Evolutionary conservation across 2,329 filamentous ascomycete species (phyloP), one percentile per base, ranked within the genome.

Genomic region (Fusarium marasasianum): DNA sequence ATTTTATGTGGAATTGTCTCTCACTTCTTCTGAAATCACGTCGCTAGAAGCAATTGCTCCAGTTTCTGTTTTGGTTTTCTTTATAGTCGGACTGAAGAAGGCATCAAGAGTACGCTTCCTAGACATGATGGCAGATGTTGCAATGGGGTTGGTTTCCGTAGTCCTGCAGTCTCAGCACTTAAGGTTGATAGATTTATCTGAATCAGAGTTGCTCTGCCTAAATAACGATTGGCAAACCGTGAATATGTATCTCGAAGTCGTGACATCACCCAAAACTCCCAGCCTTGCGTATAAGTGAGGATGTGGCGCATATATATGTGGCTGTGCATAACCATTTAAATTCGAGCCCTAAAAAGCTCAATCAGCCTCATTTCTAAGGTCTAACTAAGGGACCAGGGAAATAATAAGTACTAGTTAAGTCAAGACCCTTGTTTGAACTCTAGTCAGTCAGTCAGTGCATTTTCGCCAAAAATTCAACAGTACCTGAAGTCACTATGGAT

Each of bases 51-150:
- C 31, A 22, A 20, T 33, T 35, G 53, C 38, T 41, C 35, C 45
- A 33, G 26, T 31, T 43, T 75, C 59, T 20, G 73, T 72, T 54
- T 72, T 72, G 13, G 69, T 8, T 41, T 80, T 75, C 61, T 82
- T 82, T 29, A 76, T 53, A 20, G 66, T 48, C 22, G 78, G 73
- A 24, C 68, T 68, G 81, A 95, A 94, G 83, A 94, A 95, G 17
- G 87, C 83, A 69, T 94, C 91, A 3, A 95, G 84, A 0, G 92
- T 93, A 64, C 92, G 86, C 78, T 78, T 78, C 67, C 75, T 76
- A 7, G 77, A 77, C 77, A 78, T 78, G 63, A n/a, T 38, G 56
- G 3, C 24, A 37, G 18, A 22, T n/a, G 26, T 29, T n/a, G 29
- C 18, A 37, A 35, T 33, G 45, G 3, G 29, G 6, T 20, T 17